Base-by-base conservation (phyloP, 1,284 basidiomycete genomes). In the Xerocomus nothofagi region DNA sequence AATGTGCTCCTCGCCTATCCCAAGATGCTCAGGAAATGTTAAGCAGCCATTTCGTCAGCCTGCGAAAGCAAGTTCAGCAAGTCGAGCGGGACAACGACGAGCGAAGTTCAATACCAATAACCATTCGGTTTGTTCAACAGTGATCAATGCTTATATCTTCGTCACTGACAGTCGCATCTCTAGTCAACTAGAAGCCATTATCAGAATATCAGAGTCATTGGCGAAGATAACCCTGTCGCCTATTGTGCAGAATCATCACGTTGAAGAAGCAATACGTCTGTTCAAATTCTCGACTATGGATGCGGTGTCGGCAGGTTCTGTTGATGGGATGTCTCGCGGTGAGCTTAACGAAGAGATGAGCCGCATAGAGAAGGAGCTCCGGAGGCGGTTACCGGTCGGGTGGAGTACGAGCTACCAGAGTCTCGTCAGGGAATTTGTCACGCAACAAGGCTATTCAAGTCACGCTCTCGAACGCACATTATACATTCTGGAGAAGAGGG, bases 261-360 rank as follows among this genome's bases (percentile, higher is more conserved):
- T 99, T 30, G 95, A 99, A 68, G 97, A 99, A 71, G 92, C 97
- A 6, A 98, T 99, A 63, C 86, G 97, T 6, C 74, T 99, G 23
- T 99, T 99, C 86, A 98, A 97, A 62, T 97, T 88, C 72, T 98
- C 94, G 15, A 99, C 97, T 1, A 98, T 99, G 96, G 93, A 99
- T 69, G 97, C 97, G 21, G 95, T 99, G 23, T 91, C 93, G 23
- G 93, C 95, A 6, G 92, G 91, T 38, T 86, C 86, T 31, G 87
- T 92, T 6, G 96, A 98, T 59, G 97, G 97, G 1, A 80, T 99
- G 60, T 93, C 93, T 14, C 84, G 95, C 40, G 87, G 91, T 5
- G 93, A 96, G 65, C 73, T 99, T 24, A 94, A 96, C 67, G 94
- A 95, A 54, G 97, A 99, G 74, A 95, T 98, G 77, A 77, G 80